These are phyloP conservation scores for Capsicum baccatum DNA, from an alignment of 257 asterid species.

Conservation along the genomic window DNA sequence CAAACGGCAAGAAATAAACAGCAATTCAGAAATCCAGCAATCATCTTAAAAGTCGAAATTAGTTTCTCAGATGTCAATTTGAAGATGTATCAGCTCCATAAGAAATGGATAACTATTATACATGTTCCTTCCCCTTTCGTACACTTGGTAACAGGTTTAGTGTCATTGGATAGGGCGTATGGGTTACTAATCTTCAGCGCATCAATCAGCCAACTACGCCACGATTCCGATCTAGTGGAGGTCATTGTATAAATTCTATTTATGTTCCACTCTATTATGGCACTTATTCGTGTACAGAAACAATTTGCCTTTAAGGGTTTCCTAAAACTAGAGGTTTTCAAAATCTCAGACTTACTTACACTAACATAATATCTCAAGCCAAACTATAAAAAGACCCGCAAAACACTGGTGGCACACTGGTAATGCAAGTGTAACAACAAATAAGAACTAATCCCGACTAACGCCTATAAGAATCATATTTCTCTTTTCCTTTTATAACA, in stretches of 20 bases:
- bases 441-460: not conserved
- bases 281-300: not conserved
- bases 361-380: conserved; percentile 1
- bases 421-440: conserved; percentile 2
- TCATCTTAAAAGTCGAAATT: conserved; percentile 1
- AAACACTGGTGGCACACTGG: not conserved
- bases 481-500: not conserved
- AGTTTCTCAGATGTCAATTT: conserved; percentile 11
- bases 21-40: not conserved
- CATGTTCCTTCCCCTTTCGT: not conserved
- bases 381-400: not conserved
- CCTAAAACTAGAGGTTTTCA: not conserved
- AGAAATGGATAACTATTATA: conserved; percentile 8
- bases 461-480: not conserved
- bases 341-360: not conserved
- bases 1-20: not conserved
- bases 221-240: not conserved
- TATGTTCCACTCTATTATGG: not conserved
- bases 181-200: not conserved
- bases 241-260: not conserved
- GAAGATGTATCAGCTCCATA: conserved; percentile 6
- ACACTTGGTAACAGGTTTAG: not conserved
- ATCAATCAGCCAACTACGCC: conserved; percentile 6
- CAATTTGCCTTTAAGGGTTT: not conserved
- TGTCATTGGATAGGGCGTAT: not conserved